Base-by-base conservation (phyloP, 176 grass and related monocot genomes). In the Oryza nivara region DNA sequence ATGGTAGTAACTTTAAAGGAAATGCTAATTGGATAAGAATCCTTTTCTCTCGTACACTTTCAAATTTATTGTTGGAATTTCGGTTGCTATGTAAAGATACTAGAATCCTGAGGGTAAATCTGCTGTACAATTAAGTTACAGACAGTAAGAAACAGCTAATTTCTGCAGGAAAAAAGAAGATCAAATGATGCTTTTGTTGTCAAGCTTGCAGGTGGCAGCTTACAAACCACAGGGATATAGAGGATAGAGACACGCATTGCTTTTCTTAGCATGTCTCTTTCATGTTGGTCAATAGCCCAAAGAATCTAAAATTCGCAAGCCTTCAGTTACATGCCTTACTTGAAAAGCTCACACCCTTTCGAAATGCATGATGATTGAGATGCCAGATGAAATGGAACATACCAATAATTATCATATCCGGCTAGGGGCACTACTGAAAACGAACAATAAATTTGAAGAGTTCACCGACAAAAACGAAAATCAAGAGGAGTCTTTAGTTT, bases 21-120 rank as follows among this genome's bases (percentile, higher is more conserved):
- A 54, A 87, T 74, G 4, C 7, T 70, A 25, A 22, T 5, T 47
- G 64, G 63, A 58, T 61, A 70, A 81, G 63, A 86, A 73, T 65
- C 43, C 26, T 4, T 87, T 16, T 83, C 44, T 1, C 43, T 80
- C 11, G 6, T 14, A 79, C 17, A 68, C 54, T 26, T n/a, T 5
- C 10, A 71, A 40, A 20, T 4, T 79, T 43, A 9, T 43, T 43
- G 8, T 43, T 43, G 41, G 41, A 43, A 43, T 43, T 43, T 43
- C 41, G 2, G 41, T 43, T 43, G 41, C 7, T 43, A 43, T 8
- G 9, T 9, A 9, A 43, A 43, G 41, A 9, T 43, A 43, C 8
- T 25, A 11, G 66, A 56, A 40, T 8, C 69, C 60, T 78, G 14
- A 66, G 17, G 58, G 6, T 65, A 9, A 44, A 75, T 20, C 5